A percentile compares a stretch with the other conserved stretches of the same genome.
These are phyloP conservation scores for Rutstroemia sydowiana DNA, from an alignment of 2,329 filamentous ascomycete genomes.

Conservation along the genomic window DNA sequence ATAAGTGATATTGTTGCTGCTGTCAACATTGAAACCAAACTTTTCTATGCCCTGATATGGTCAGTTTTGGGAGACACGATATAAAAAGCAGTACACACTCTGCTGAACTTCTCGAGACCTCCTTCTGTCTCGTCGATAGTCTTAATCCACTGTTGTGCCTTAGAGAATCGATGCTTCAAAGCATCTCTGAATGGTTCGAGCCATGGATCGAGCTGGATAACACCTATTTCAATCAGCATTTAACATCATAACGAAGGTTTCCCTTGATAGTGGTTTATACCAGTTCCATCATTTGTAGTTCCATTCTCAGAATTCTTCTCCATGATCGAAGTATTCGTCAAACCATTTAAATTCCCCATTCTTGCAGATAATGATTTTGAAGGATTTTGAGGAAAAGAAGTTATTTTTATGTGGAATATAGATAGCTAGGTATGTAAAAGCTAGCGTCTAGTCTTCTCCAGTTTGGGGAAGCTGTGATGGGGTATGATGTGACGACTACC, in stretches of 20 bases:
- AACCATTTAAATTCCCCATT: conserved; percentile 26
- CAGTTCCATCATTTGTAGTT: conserved; percentile 63
- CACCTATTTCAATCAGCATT: conserved; percentile 48
- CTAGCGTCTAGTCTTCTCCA: conserved; percentile 1
- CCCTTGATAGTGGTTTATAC: conserved; percentile 36
- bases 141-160: conserved; percentile 81
- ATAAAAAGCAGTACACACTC: conserved; percentile 41
- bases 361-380: conserved; percentile 10
- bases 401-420: background rate
- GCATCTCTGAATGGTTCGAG: conserved; percentile 76
- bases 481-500: background rate
- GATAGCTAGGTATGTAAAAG: background rate
- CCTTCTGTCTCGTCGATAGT: conserved; percentile 78
- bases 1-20: conserved; percentile 80
- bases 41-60: conserved; percentile 66
- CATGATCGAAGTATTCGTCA: conserved; percentile 24
- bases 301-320: conserved; percentile 38
- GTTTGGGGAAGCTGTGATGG: conserved; percentile 4
- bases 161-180: conserved; percentile 68
- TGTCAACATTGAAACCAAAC: conserved; percentile 76
- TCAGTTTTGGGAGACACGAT: conserved; percentile 8
- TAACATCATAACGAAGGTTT: background rate
- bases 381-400: background rate
- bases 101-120: conserved; percentile 85
- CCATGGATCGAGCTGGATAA: conserved; percentile 82